Conservation (phyloP, 108 stramenopile genomes). For the Skeletonema grethae region DNA sequence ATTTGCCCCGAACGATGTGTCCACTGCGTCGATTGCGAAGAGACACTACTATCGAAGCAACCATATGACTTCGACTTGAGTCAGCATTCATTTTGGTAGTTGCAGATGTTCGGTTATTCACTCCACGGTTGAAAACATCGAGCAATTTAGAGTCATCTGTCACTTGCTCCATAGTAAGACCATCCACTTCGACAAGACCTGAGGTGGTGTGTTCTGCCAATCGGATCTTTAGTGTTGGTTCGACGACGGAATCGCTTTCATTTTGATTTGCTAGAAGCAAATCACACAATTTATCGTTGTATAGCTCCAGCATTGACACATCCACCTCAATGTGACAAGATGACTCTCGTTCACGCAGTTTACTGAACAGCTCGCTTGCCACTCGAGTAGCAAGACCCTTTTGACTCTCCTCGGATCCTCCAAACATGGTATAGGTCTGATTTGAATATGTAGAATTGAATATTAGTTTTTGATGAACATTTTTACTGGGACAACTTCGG, state of each 20-base stretch:
- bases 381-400: slow-evolving; percentile 62
- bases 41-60: slow-evolving; percentile 48
- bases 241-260: slow-evolving; percentile 6
- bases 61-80: slow-evolving; percentile 63
- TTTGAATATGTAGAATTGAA: slow-evolving; percentile 39
- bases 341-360: slow-evolving; percentile 51
- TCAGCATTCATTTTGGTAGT: slow-evolving; percentile 77
- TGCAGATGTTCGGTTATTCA: slow-evolving; percentile 51
- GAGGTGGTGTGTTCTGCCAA: slow-evolving; percentile 51
- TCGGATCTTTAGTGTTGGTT: slow-evolving; percentile 40
- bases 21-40: slow-evolving; percentile 52
- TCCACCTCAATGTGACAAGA: slow-evolving; percentile 40
- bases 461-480: too few relatives aligned
- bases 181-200: slow-evolving; percentile 62
- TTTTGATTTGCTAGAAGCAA: slow-evolving; percentile 40
- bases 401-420: slow-evolving; percentile 50
- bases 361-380: slow-evolving; percentile 56
- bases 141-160: slow-evolving; percentile 44
- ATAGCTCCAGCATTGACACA: slow-evolving; percentile 69
- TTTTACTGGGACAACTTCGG: too few relatives aligned
- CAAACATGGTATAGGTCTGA: slow-evolving; percentile 88
- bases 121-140: slow-evolving; percentile 54
- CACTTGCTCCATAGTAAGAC: slow-evolving; percentile 36
- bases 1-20: slow-evolving; percentile 49
- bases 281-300: slow-evolving; percentile 71